These are phyloP conservation scores for Vicia villosa DNA, from an alignment of 306 rosid genomes.

Conservation along the genomic window DNA sequence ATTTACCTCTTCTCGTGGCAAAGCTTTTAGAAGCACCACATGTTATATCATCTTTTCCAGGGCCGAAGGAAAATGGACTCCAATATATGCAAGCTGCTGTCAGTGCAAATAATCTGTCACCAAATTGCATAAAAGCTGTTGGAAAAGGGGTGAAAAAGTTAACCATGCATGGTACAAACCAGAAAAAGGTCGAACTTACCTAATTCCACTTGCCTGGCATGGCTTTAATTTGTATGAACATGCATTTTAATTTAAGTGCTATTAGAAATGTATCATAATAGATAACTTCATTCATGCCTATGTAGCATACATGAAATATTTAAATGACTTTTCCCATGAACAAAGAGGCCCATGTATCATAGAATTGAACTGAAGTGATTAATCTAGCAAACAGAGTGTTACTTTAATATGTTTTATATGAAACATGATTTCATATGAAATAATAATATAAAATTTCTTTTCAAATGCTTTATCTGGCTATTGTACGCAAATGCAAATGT, in stretches of 20 bases:
- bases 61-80: slow-evolving; percentile 64
- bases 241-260: slow-evolving; percentile 13
- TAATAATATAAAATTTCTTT: slow-evolving; percentile 9
- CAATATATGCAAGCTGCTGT: slow-evolving; percentile 71
- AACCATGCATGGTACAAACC: slow-evolving; percentile 54
- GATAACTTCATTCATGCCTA: slow-evolving; percentile 10
- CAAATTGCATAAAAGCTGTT: slow-evolving; percentile 58
- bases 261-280: slow-evolving; percentile 7
- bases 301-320: slow-evolving; percentile 10
- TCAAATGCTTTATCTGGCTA: background rate
- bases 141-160: slow-evolving; percentile 57
- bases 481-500: no score
- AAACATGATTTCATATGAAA: no score
- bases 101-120: slow-evolving; percentile 61
- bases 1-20: slow-evolving; percentile 70
- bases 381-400: background rate
- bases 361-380: slow-evolving; percentile 7
- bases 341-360: slow-evolving; percentile 1
- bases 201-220: slow-evolving; percentile 22
- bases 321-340: slow-evolving; percentile 11
- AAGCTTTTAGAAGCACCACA: slow-evolving; percentile 56
- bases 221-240: background rate
- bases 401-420: background rate
- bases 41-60: slow-evolving; percentile 68
- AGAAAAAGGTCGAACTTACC: slow-evolving; percentile 59